phyloP scores from a whole-genome alignment of 139 green algal genomes.

The Volvox africanus region DNA sequence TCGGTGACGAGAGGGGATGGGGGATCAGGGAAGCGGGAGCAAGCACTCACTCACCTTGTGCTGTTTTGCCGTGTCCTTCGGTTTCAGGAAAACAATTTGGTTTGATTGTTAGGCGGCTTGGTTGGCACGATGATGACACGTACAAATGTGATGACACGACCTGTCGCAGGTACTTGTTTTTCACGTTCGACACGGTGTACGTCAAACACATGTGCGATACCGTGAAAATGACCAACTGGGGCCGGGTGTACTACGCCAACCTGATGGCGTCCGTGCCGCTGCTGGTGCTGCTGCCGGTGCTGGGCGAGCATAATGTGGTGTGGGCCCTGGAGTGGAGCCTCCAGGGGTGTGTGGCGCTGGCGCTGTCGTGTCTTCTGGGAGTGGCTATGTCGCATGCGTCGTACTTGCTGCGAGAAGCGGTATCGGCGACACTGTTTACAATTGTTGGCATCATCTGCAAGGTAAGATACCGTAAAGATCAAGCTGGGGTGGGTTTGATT shows the following conservation, averaged over 20 bases:
- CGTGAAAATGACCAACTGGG: conserved; percentile 81
- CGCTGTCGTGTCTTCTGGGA: conserved; percentile 79
- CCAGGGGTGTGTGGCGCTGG: conserved; percentile 51
- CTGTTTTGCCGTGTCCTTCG: too few species aligned
- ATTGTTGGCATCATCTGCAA: conserved; percentile 93
- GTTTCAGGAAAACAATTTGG: too few species aligned
- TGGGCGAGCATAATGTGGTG: conserved; percentile 50
- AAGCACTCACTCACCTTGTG: too few species aligned
- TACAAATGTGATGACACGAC: too few species aligned
- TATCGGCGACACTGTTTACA: conserved; percentile 86
- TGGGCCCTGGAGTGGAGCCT: conserved; percentile 29
- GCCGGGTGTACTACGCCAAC: conserved; percentile 82
- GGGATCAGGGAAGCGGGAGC: too few species aligned
- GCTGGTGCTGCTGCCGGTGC: conserved; percentile 29
- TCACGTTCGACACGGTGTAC: conserved; percentile 79
- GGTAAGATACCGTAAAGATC: conserved; percentile 49
- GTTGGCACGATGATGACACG: too few species aligned
- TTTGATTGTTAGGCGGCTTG: too few species aligned
- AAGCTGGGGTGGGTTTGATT: not conserved
- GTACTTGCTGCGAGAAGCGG: conserved; percentile 76
- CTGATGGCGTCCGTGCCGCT: conserved; percentile 51
- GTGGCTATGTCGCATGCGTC: conserved; percentile 64
- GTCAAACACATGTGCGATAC: conserved; percentile 83
- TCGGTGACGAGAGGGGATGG: too few species aligned
- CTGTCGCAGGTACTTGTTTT: conserved; percentile 66